phyloP scores from a whole-genome alignment of 208 protist genomes.

The Leishmania martiniquensis region DNA sequence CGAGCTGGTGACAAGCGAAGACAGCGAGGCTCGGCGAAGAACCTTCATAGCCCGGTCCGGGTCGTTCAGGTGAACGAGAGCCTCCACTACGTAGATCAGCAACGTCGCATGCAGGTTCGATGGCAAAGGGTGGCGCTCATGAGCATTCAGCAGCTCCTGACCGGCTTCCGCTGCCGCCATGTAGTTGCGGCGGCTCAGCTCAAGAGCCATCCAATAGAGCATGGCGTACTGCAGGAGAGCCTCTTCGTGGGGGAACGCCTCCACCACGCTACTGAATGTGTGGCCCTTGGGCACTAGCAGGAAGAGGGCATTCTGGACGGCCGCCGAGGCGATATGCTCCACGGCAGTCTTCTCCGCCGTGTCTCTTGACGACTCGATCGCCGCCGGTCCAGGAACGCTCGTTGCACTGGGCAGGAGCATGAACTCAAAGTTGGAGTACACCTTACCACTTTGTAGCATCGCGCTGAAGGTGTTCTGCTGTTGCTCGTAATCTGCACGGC shows the following conservation, averaged over 20 bases:
- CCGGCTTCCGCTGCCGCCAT: constrained; percentile 67
- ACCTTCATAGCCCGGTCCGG: constrained; percentile 73
- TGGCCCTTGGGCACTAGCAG: constrained; percentile 71
- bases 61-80: constrained; percentile 84
- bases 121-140: constrained; percentile 63
- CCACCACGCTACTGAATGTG: constrained; percentile 53
- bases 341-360: constrained; percentile 33
- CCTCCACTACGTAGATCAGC: constrained; percentile 85
- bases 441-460: constrained; percentile 68
- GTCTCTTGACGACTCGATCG: constrained; percentile 34
- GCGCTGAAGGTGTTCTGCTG: constrained; percentile 69
- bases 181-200: constrained; percentile 82
- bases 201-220: constrained; percentile 80
- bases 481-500: constrained; percentile 69
- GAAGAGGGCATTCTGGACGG: constrained; percentile 85
- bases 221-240: constrained; percentile 70
- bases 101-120: constrained; percentile 72
- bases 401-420: constrained; percentile 76
- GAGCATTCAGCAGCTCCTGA: constrained; percentile 67
- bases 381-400: constrained; percentile 39
- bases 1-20: constrained; percentile 55
- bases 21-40: constrained; percentile 67
- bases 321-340: constrained; percentile 55
- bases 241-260: constrained; percentile 67
- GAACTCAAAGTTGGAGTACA: constrained; percentile 83